These are phyloP conservation scores for Solanum ahanhuiri DNA, from an alignment of 257 asterid genomes.

Conservation along the genomic window DNA sequence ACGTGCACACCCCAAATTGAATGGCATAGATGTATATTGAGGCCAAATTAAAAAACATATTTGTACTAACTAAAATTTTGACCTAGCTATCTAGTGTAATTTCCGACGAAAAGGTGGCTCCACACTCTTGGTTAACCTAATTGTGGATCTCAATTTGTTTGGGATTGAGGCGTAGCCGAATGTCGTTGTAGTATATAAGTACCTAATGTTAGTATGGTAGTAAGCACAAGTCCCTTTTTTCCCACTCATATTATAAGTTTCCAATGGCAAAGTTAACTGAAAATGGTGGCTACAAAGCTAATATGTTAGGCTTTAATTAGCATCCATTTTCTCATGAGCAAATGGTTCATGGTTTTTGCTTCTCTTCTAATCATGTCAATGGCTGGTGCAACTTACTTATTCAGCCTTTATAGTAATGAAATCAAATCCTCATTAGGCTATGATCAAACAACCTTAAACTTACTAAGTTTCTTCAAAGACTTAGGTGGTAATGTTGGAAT, in stretches of 20 bases:
- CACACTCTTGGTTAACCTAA: background rate
- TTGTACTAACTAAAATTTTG: too few species aligned
- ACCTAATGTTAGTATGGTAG: background rate
- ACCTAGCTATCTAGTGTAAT: background rate
- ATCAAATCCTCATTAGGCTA: conserved; percentile 47
- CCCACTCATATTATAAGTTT: background rate
- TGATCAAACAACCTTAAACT: conserved; percentile 48
- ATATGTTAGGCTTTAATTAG: conserved; percentile 3
- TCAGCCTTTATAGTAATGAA: conserved; percentile 44
- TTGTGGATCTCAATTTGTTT: background rate
- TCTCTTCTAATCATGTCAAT: conserved; percentile 47
- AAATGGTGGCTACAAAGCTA: background rate
- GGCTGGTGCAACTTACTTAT: conserved; percentile 58
- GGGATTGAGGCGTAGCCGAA: background rate
- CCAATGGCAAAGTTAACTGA: background rate
- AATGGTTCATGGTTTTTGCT: conserved; percentile 59
- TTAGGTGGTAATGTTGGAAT: conserved; percentile 53
- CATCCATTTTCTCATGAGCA: conserved; percentile 18
- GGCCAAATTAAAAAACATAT: too few species aligned
- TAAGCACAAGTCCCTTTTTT: background rate
- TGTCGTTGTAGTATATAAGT: background rate
- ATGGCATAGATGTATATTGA: too few species aligned
- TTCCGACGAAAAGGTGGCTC: too few species aligned
- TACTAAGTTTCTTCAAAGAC: conserved; percentile 50
- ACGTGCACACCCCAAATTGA: too few species aligned